phyloP scores from a whole-genome alignment of 228 moss, liverwort and hornwort genomes.

The Sphagnum fallax region DNA sequence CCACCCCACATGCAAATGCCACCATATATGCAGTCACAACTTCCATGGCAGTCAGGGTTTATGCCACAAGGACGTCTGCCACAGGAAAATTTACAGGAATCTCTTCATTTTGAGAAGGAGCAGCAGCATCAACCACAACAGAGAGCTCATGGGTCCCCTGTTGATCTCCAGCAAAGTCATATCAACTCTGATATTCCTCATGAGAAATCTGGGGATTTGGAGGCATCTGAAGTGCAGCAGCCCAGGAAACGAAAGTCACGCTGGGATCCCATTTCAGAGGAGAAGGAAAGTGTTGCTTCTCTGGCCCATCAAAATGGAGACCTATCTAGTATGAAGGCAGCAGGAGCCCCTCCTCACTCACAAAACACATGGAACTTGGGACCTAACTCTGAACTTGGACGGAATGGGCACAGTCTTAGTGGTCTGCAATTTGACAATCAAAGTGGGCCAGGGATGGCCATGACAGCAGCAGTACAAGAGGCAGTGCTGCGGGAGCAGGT shows the following conservation, averaged over 20 bases:
- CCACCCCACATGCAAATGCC: slow-evolving; percentile 47
- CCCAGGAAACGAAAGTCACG: slow-evolving; percentile 90
- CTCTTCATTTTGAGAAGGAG: slow-evolving; percentile 44
- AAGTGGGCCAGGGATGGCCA: slow-evolving; percentile 38
- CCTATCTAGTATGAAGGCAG: slow-evolving; percentile 27
- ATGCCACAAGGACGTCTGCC: slow-evolving; percentile 36
- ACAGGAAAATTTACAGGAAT: slow-evolving; percentile 36
- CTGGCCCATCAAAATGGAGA: slow-evolving; percentile 19
- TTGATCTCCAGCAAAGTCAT: slow-evolving; percentile 10
- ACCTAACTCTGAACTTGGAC: slow-evolving; percentile 39
- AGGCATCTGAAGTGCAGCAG: slow-evolving; percentile 52
- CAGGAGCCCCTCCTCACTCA: slow-evolving; percentile 30
- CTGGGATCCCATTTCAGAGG: slow-evolving; percentile 90
- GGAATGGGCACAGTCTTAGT: slow-evolving; percentile 49
- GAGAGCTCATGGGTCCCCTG: slow-evolving; percentile 13
- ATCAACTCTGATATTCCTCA: slow-evolving; percentile 26
- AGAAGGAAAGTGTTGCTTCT: slow-evolving; percentile 34
- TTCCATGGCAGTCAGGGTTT: slow-evolving; percentile 51
- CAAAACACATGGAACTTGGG: slow-evolving; percentile 60
- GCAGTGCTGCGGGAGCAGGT: slow-evolving; percentile 88
- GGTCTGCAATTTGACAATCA: slow-evolving; percentile 24
- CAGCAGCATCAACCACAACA: slow-evolving; percentile 45
- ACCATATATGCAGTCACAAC: slow-evolving; percentile 47
- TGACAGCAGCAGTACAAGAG: slow-evolving; percentile 87
- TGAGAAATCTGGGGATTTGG: slow-evolving; percentile 44